These are phyloP conservation scores for Protoeuglena noctilucae DNA, from an alignment of 139 green algal genomes.

Conservation along the genomic window DNA sequence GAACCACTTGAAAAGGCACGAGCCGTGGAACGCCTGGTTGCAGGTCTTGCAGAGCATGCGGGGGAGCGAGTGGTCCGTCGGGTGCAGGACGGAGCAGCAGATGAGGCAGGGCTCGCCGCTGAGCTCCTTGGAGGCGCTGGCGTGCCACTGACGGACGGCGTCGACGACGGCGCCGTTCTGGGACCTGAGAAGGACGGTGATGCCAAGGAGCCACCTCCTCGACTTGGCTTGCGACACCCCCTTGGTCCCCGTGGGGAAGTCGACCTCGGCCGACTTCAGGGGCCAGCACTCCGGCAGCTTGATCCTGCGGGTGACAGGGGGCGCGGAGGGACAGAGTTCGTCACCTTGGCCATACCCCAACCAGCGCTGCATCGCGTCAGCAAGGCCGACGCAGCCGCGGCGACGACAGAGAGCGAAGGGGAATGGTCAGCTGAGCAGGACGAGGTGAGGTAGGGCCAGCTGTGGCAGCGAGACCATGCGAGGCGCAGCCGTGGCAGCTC, in stretches of 20 bases:
- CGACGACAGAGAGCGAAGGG: no score
- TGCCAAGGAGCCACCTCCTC: slow-evolving; percentile 88
- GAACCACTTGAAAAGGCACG: slow-evolving; percentile 96
- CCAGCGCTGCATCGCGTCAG: slow-evolving; percentile 70
- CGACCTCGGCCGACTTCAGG: slow-evolving; percentile 50
- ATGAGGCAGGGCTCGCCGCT: slow-evolving; percentile 86
- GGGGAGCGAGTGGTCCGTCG: slow-evolving; percentile 63
- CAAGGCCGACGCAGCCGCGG: no score
- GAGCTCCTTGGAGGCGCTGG: slow-evolving; percentile 62
- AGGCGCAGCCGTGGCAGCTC: no score
- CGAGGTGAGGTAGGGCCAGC: no score
- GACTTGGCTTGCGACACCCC: slow-evolving; percentile 59
- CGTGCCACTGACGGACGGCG: slow-evolving; percentile 65
- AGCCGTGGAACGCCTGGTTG: slow-evolving; percentile 71
- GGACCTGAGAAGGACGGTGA: slow-evolving; percentile 63
- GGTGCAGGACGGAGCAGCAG: slow-evolving; percentile 80
- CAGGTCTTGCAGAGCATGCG: slow-evolving; percentile 77
- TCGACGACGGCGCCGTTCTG: slow-evolving; percentile 63
- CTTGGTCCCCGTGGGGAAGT: slow-evolving; percentile 39
- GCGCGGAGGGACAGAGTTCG: no score
- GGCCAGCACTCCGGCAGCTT: slow-evolving; percentile 60
- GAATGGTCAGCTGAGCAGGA: no score
- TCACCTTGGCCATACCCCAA: no score
- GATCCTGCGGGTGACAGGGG: no score
- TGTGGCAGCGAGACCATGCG: no score